Base-by-base conservation (phyloP, 495 filamentous ascomycete genomes). In the Pyrenula massariospora region DNA sequence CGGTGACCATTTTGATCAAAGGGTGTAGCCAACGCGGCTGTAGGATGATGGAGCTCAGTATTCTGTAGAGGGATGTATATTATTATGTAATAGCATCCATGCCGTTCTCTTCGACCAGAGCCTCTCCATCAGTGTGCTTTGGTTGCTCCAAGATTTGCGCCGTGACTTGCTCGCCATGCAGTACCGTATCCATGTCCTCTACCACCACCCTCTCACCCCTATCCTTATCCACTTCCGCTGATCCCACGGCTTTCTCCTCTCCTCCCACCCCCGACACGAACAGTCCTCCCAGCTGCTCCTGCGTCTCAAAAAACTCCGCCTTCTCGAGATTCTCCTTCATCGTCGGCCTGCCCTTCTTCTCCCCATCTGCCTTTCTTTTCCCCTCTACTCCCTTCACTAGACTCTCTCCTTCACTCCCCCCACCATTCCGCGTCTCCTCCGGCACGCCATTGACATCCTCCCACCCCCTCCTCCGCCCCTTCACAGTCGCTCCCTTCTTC, bases 401-500 rank as follows among this genome's bases (percentile, higher is more conserved):
- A 53, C 5, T 15, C 71, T 73, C 60, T 70, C 70, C 68, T 84
- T 84, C 66, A 83, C 62, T 54, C 82, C 77, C 22, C 85, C 80
- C 83, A 81, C 83, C 49, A n/a, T n/a, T 73, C 68, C 25, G 42
- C 50, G 60, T 64, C 36, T 15, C 53, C 24, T 15, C 47, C 22
- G 15, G 21, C 25, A 11, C n/a, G 21, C 21, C 2, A 3, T 24
- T 55, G 3, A 58, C 47, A n/a, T 22, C 48, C 49, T 20, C 10
- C 22, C 53, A 24, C 53, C 54, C 59, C 52, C 56, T 75, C 78
- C 69, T 71, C 63, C 81, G 63, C 24, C 71, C 65, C 54, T 80
- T 73, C n/a, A 89, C 77, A n/a, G 62, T 73, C 62, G 79, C 83
- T 24, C 75, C 80, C 54, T 77, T 77, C 19, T 63, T 75, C 59